phyloP scores from a whole-genome alignment of 176 grass and related monocot species.

The Hsuehochloa calcarea region DNA sequence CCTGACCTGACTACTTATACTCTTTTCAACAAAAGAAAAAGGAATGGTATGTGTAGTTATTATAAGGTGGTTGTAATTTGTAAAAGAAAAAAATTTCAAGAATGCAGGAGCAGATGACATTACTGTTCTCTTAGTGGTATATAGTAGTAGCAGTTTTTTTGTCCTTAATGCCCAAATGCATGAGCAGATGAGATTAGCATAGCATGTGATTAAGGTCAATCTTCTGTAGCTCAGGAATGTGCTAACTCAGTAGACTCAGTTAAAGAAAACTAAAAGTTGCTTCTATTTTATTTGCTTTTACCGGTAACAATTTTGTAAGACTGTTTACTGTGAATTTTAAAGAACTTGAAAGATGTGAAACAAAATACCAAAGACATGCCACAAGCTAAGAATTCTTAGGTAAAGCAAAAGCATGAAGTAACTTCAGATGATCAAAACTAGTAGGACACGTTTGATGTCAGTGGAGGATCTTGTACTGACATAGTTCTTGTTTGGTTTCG shows the following conservation, averaged over 20 bases:
- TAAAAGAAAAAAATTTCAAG: no score
- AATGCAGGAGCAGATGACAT: not conserved
- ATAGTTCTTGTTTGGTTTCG: not conserved
- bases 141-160: not conserved
- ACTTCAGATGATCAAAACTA: conserved; percentile 44
- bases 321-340: not conserved
- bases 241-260: not conserved
- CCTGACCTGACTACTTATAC: not conserved
- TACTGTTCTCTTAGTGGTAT: not conserved
- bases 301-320: conserved; percentile 3
- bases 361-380: conserved; percentile 12
- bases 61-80: not conserved
- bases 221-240: not conserved
- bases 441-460: conserved; percentile 39
- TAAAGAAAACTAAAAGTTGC: not conserved
- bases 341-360: conserved; percentile 30
- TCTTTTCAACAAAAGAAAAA: not conserved
- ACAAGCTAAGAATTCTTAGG: conserved; percentile 33
- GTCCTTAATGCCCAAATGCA: not conserved
- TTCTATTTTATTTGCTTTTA: not conserved
- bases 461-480: not conserved
- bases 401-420: conserved; percentile 6
- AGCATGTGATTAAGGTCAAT: not conserved
- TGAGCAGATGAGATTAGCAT: not conserved
- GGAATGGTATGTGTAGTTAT: not conserved